Base-by-base conservation (phyloP, 2,329 filamentous ascomycete species). In the Sporothrix pseudoabietina region DNA sequence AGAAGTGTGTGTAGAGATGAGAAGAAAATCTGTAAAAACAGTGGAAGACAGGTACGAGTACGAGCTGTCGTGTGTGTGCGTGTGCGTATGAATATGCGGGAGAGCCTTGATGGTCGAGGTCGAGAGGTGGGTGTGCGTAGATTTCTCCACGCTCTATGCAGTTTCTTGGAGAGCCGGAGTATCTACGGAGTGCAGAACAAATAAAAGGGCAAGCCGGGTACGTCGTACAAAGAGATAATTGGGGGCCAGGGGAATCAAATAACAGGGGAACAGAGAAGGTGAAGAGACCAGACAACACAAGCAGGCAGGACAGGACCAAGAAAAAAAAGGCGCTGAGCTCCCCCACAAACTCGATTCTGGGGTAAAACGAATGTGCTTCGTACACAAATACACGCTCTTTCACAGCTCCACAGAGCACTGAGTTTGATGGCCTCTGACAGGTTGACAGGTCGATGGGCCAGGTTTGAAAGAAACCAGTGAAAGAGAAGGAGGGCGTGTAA, bases 271-370 rank as follows among this genome's bases (percentile, higher is more conserved):
- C 32, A 69, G 41, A 30, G 49, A 39, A 44, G n/a, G 22, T 16
- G 49, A 26, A 69, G 30, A 69, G 9, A 69, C 35, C 26, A 69
- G 6, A 26, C 30, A 69, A 30, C 54, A 14, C 19, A 69, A 12
- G 16, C 19, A 35, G 16, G 19, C 32, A 57, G 39, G 9, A 69
- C 19, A 4, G 52, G 9, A 7, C 26, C 14, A 26, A 14, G 30
- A 54, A 9, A 22, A 8, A 16, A 49, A 49, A 47, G 14, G 30
- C 30, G 65, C 44, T 52, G 41, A n/a, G 22, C 65, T 52, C 19
- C 63, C 65, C 44, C 44, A 54, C 44, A 69, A 69, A 52, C 26
- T 52, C 47, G 44, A 54, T n/a, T 71, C 69, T 19, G 69, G 69
- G 55, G 69, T 71, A 71, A 61, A 61, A 44, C 4, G 8, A 47